phyloP scores from a whole-genome alignment of 2,329 filamentous ascomycete species.

The Alternaria sp. region DNA sequence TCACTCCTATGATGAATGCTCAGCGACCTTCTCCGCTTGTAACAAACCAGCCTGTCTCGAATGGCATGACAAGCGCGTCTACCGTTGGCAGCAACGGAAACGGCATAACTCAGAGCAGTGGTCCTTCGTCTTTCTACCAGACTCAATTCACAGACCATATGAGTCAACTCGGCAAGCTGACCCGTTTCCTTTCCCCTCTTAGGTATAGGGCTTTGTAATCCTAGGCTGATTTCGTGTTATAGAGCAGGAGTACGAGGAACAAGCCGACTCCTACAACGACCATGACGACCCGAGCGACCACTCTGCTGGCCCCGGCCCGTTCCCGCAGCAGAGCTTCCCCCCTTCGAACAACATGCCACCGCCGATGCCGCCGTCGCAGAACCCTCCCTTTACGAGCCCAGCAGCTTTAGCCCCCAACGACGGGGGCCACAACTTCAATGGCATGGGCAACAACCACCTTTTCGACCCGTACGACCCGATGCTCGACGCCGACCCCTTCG shows the following conservation, averaged over 20 bases:
- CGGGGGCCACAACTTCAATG: constrained; percentile 52
- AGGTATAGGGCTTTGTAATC: constrained; percentile 69
- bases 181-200: constrained; percentile 60
- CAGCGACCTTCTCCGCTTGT: constrained; percentile 50
- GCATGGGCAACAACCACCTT: constrained; percentile 61
- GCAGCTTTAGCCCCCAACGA: constrained; percentile 46
- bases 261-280: constrained; percentile 82
- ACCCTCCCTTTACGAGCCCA: constrained; percentile 47
- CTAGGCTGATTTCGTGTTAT: constrained; percentile 72
- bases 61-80: constrained; percentile 49
- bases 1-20: constrained; percentile 54
- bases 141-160: constrained; percentile 93
- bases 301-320: constrained; percentile 73
- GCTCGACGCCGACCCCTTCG: constrained; percentile 92
- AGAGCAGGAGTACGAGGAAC: constrained; percentile 98
- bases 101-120: constrained; percentile 49
- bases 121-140: constrained; percentile 73
- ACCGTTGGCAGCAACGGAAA: constrained; percentile 48
- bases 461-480: constrained; percentile 83
- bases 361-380: constrained; percentile 49
- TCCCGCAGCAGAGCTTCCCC: constrained; percentile 65
- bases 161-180: constrained; percentile 90
- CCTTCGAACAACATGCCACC: constrained; percentile 53
- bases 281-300: constrained; percentile 74
- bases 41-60: constrained; percentile 48